Conservation (phyloP, 1,284 basidiomycete species). For the Rhodotorula sp. region DNA sequence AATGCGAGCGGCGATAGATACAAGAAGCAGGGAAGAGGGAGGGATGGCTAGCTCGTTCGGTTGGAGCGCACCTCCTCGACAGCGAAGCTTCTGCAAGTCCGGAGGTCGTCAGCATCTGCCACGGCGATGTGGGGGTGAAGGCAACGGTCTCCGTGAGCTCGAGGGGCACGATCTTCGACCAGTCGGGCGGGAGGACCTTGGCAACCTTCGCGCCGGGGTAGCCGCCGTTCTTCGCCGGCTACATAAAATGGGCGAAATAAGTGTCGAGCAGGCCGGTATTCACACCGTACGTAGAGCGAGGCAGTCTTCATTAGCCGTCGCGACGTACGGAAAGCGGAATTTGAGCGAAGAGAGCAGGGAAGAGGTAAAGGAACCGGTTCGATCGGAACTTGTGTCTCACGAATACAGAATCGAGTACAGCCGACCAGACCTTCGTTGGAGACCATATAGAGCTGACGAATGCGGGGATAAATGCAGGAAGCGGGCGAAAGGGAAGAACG, state of each 20-base stretch:
- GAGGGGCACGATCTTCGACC: constrained; percentile 21
- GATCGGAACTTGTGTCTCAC: background rate
- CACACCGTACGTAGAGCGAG: no score
- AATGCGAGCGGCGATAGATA: background rate
- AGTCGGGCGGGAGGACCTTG: constrained; percentile 30
- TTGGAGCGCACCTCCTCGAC: constrained; percentile 1
- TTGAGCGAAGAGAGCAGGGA: background rate
- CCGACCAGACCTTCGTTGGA: background rate
- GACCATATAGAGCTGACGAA: background rate
- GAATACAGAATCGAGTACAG: background rate
- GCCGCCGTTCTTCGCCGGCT: constrained; percentile 27
- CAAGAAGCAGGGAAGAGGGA: background rate
- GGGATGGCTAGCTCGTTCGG: background rate
- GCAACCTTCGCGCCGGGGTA: constrained; percentile 11
- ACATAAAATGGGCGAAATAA: constrained; percentile 39
- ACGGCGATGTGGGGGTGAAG: no score
- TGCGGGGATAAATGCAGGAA: background rate
- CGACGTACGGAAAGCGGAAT: background rate
- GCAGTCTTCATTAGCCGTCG: no score
- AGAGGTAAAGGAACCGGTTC: background rate
- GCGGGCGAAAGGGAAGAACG: background rate
- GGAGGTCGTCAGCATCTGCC: background rate
- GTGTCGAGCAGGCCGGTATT: constrained; percentile 35
- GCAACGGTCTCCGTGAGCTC: constrained; percentile 1
- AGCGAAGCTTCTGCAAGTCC: constrained; percentile 6